phyloP scores from a whole-genome alignment of 2,329 filamentous ascomycete genomes.

The Huntiella abstrusa region DNA sequence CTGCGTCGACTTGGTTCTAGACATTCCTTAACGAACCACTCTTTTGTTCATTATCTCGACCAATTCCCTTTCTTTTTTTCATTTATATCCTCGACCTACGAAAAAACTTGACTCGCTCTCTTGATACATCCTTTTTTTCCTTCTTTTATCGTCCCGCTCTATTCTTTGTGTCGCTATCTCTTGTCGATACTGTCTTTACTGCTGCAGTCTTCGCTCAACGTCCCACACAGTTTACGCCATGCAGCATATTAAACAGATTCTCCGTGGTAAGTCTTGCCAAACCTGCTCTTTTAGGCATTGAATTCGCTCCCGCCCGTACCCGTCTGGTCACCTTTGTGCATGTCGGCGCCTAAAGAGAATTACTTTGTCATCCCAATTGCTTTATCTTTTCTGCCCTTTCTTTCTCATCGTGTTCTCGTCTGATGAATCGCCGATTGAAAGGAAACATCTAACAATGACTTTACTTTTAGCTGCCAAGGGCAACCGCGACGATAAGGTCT shows the following conservation, averaged over 20 bases:
- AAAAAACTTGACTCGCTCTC: too few relatives aligned
- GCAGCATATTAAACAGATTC: slow-evolving; percentile 11
- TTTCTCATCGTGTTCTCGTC: background rate
- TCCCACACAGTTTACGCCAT: background rate
- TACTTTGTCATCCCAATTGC: background rate
- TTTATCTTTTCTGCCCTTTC: background rate
- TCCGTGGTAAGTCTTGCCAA: slow-evolving; percentile 8
- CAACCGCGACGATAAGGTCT: slow-evolving; percentile 8
- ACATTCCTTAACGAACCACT: too few relatives aligned
- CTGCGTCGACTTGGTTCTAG: too few relatives aligned
- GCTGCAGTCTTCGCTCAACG: too few relatives aligned
- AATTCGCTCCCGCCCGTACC: background rate
- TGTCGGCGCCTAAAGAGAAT: background rate
- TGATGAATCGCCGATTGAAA: background rate
- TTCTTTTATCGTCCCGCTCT: too few relatives aligned
- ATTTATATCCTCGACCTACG: too few relatives aligned
- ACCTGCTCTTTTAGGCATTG: background rate
- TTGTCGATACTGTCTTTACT: too few relatives aligned
- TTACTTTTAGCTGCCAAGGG: slow-evolving; percentile 5
- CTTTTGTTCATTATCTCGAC: too few relatives aligned
- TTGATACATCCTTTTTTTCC: too few relatives aligned
- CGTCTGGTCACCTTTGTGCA: too few relatives aligned
- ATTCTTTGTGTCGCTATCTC: too few relatives aligned
- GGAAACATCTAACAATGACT: background rate
- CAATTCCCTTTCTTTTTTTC: too few relatives aligned